Evolutionary conservation across 163 green algal genomes (phyloP).

Genomic region (Chlorella variabilis): DNA sequence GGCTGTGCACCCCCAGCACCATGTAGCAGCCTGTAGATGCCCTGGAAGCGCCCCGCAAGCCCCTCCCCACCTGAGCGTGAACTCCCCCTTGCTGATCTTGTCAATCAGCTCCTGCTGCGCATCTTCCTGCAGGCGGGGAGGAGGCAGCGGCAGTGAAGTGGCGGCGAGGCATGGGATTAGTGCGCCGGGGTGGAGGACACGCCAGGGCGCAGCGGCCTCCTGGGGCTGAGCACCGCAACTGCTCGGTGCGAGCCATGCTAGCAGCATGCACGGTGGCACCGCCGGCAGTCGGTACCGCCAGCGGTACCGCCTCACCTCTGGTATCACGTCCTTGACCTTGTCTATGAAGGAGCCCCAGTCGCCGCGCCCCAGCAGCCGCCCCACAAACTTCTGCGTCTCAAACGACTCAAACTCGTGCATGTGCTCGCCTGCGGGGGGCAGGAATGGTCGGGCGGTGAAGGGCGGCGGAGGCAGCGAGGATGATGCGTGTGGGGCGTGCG

Average conservation of each 20-base stretch:
- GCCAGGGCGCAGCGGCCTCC: background rate
- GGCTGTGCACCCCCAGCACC: too few relatives aligned
- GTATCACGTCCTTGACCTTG: constrained; percentile 86
- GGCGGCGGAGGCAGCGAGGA: too few relatives aligned
- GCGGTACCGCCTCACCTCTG: constrained; percentile 52
- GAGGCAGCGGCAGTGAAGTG: background rate
- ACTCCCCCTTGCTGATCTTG: constrained; percentile 70
- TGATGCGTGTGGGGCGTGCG: too few relatives aligned
- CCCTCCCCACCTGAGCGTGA: constrained; percentile 23
- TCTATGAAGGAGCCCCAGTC: constrained; percentile 94
- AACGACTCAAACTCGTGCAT: constrained; percentile 99
- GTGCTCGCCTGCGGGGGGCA: constrained; percentile 84
- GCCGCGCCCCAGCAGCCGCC: constrained; percentile 84
- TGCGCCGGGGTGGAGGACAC: too few relatives aligned
- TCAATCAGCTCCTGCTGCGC: constrained; percentile 95
- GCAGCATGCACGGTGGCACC: too few relatives aligned
- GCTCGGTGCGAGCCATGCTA: too few relatives aligned
- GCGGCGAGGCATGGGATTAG: too few relatives aligned
- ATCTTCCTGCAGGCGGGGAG: constrained; percentile 77
- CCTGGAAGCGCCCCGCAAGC: too few relatives aligned
- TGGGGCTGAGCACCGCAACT: background rate
- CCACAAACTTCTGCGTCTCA: constrained; percentile 92
- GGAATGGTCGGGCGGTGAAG: background rate
- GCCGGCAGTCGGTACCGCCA: background rate
- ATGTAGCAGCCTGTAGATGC: too few relatives aligned